These are phyloP conservation scores for Fusarium setosum DNA, from an alignment of 2,329 filamentous ascomycete species.

Conservation along the genomic window DNA sequence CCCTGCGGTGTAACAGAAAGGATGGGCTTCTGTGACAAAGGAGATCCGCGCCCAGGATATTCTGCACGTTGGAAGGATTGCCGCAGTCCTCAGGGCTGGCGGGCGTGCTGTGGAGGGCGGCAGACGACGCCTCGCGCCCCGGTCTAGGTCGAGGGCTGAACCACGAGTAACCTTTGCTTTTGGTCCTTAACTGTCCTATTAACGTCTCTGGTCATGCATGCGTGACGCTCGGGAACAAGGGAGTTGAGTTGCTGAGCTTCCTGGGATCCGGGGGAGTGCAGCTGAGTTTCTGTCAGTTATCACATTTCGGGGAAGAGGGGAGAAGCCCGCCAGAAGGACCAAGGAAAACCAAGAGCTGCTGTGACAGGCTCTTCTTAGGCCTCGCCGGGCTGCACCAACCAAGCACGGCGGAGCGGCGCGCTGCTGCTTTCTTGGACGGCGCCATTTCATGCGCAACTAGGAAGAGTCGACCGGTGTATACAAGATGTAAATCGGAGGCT, in stretches of 20 bases:
- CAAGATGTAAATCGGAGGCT: neutral
- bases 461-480: neutral
- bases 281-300: slow-evolving; percentile 23
- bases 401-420: slow-evolving; percentile 12
- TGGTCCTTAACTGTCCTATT: slow-evolving; percentile 1
- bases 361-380: neutral
- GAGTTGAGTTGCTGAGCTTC: neutral
- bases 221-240: slow-evolving; percentile 24
- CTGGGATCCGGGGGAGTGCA: slow-evolving; percentile 3
- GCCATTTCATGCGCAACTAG: neutral
- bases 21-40: slow-evolving; percentile 27
- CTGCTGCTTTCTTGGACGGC: slow-evolving; percentile 1
- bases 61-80: slow-evolving; percentile 25
- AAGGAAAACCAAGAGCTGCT: slow-evolving; percentile 1
- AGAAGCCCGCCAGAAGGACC: slow-evolving; percentile 3
- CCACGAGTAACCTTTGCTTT: slow-evolving; percentile 16
- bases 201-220: slow-evolving; percentile 22
- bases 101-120: slow-evolving; percentile 24
- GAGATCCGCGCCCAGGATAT: slow-evolving; percentile 41
- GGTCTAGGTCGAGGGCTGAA: neutral
- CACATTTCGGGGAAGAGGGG: slow-evolving; percentile 21
- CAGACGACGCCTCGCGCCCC: slow-evolving; percentile 15
- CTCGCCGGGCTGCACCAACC: neutral
- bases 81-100: slow-evolving; percentile 24
- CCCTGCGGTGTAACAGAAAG: slow-evolving; percentile 38